Evolutionary conservation across 192 early-diverging fungal species (phyloP), one percentile per base, ranked within the genome.

Genomic region (Umbelopsis ramanniana): DNA sequence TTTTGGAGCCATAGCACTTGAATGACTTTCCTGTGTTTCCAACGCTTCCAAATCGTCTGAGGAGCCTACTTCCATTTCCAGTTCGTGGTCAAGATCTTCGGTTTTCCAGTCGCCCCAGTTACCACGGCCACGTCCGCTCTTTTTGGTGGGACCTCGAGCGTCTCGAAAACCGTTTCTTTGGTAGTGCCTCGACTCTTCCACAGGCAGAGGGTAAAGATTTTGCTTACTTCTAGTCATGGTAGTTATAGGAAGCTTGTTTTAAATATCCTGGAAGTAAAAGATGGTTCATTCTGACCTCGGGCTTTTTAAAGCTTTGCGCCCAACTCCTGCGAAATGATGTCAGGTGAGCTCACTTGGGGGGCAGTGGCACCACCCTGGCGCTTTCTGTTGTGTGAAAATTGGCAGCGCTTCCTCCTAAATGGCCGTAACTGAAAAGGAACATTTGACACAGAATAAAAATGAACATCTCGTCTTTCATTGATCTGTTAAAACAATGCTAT

Each of bases 191-290:
- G 57, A 63, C 26, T 63, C 57, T n/a, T 63, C 57, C 14, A n/a
- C 29, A 37, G 12, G 68, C 52, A 35, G 72, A 22, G 4, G 70
- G 68, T 47, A 55, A 52, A 22, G 73, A n/a, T 54, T 83, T 82
- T 45, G 76, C 68, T 63, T 63, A 19, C 57, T 63, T 63, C 57
- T 63, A 38, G 57, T 63, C 57, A 63, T 63, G 3, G 17, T 35
- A n/a, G 17, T 19, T 37, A 35, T 29, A 3, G 29, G 12, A 35
- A 63, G 57, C 2, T 63, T 17, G 33, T 2, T 37, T 63, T 22
- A 37, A 5, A 29, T 0, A 35, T 3, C 35, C 57, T 14, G 33
- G 14, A 63, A 63, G 57, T 10, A 55, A 63, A 63, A 15, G 17
- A 37, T 22, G 29, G 33, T 63, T 63, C 1, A 14, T n/a, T n/a